Conservation (phyloP, 1,139 yeast genomes). For the Saccharomycopsis hybrid region DNA sequence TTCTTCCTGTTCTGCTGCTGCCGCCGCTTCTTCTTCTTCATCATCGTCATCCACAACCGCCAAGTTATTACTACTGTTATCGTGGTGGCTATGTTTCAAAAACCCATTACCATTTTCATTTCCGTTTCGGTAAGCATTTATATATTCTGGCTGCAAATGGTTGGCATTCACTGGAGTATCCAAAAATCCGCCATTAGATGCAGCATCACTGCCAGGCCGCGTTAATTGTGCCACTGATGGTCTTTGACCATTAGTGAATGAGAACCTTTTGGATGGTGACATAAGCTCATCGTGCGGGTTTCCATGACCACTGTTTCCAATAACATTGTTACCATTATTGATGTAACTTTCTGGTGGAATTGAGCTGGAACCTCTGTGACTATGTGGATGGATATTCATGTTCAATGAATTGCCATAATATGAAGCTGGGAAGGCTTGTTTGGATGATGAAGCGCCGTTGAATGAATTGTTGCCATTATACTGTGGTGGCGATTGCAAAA, state of each 20-base stretch:
- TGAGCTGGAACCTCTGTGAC: neutral
- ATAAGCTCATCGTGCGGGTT: neutral
- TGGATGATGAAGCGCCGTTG: too few species aligned
- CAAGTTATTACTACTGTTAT: neutral
- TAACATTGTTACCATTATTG: neutral
- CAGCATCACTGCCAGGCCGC: neutral
- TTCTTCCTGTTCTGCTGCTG: too few species aligned
- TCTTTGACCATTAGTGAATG: slow-evolving; percentile 3
- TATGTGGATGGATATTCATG: neutral
- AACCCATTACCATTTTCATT: neutral
- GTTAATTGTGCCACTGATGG: slow-evolving; percentile 1
- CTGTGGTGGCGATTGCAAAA: neutral
- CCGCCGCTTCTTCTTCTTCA: neutral
- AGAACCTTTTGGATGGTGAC: slow-evolving; percentile 6
- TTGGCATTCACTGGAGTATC: slow-evolving; percentile 9
- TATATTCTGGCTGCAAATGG: slow-evolving; percentile 1
- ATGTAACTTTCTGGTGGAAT: neutral
- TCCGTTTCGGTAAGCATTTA: too few species aligned
- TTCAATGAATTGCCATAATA: neutral
- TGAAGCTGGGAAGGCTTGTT: neutral
- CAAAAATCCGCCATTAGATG: slow-evolving; percentile 10
- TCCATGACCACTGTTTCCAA: neutral
- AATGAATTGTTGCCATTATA: neutral
- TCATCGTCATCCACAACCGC: slow-evolving; percentile 11
- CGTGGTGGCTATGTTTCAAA: neutral